Conservation (phyloP, 768 basidiomycete species). For the Boletus fagicola region DNA sequence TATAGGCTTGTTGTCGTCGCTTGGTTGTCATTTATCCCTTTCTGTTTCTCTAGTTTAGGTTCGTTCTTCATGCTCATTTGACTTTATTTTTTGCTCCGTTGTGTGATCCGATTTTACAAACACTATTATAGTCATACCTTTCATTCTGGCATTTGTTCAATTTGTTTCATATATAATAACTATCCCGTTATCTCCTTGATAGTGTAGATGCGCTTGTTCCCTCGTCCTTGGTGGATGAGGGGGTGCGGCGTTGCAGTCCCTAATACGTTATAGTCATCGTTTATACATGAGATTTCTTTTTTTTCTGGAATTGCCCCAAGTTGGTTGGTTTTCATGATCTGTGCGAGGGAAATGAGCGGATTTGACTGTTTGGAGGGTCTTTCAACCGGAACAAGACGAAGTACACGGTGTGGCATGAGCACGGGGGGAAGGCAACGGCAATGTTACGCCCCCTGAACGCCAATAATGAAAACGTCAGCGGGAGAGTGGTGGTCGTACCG, state of each 20-base stretch:
- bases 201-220: slow-evolving; percentile 29
- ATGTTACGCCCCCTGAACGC: not conserved
- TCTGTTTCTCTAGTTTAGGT: slow-evolving; percentile 14
- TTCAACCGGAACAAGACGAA: too few species aligned
- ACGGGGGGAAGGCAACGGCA: not conserved
- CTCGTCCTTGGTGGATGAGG: slow-evolving; percentile 1
- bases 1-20: slow-evolving; percentile 23
- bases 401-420: not conserved
- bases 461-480: not conserved
- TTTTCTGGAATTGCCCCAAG: not conserved
- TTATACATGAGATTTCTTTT: slow-evolving; percentile 23
- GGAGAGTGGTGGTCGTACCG: not conserved
- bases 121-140: slow-evolving; percentile 18
- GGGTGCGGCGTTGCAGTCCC: slow-evolving; percentile 20
- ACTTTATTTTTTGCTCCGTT: slow-evolving; percentile 14
- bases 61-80: slow-evolving; percentile 9
- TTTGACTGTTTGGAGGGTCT: not conserved
- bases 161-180: slow-evolving; percentile 33
- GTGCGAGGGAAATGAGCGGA: not conserved
- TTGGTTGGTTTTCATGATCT: too few species aligned
- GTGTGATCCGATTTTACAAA: slow-evolving; percentile 17
- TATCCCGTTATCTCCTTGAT: slow-evolving; percentile 20
- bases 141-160: slow-evolving; percentile 23
- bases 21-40: slow-evolving; percentile 29
- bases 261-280: slow-evolving; percentile 38